Evolutionary conservation across 1,284 basidiomycete species (phyloP), one percentile per base, ranked within the genome.

Genomic region (Ustilago curta): DNA sequence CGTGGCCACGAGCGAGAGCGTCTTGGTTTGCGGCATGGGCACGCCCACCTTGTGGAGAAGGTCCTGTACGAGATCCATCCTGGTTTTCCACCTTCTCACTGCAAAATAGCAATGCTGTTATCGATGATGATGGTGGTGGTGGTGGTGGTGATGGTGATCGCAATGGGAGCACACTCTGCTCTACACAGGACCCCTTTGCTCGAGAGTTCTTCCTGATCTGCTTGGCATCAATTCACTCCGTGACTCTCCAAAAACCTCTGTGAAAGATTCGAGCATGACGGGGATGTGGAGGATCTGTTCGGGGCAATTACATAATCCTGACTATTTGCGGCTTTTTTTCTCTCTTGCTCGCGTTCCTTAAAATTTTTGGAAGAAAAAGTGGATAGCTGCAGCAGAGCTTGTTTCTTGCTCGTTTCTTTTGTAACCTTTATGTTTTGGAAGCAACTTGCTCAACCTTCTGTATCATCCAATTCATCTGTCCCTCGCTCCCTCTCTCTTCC

Each of bases 11-110:
- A 77, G 52, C 8, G 69, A 66, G 19, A 76, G 54, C 19, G 64
- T 70, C 44, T 72, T 61, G 57, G 61, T 51, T 39, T 61, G 60
- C 0, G 70, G 70, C 35, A 50, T 49, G 16, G 54, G 29, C 7
- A 76, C 49, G 52, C 70, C 70, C 42, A 67, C 19, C 40, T 44
- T 49, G 3, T 71, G 39, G 47, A 55, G 58, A 2, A 50, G n/a
- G 8, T 45, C 53, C 35, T 49, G 43, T n/a, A 66, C 50, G 40
- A 69, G 67, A 50, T 80, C 60, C 76, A 79, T 70, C 52, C 29
- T 47, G 27, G 7, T 19, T 8, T 19, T 37, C 35, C 35, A n/a
- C n/a, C 40, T 25, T 47, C 8, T 31, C 18, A 5, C 27, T 47
- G 14, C 0, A 11, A 5, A 14, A 27, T 29, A 21, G 27, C 27